Conservation (phyloP, 768 basidiomycete species). For the Amanita rubescens region DNA sequence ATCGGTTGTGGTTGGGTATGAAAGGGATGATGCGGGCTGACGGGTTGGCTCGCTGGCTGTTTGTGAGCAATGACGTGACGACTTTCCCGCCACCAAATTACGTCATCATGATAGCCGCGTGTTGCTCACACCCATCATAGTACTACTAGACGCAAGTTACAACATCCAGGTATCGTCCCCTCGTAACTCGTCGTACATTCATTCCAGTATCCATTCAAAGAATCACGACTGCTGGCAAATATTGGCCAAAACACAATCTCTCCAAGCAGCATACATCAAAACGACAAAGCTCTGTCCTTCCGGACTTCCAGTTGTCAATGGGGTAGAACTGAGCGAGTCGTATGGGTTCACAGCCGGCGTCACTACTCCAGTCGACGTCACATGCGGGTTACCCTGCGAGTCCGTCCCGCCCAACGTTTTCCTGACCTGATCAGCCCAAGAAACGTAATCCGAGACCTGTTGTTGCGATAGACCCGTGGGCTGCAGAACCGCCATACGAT, state of each 20-base stretch:
- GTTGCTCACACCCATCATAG: too few relatives aligned
- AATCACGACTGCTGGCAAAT: too few relatives aligned
- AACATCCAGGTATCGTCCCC: too few relatives aligned
- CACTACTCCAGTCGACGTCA: constrained; percentile 52
- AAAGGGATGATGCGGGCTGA: background rate
- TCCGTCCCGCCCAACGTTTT: constrained; percentile 18
- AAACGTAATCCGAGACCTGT: constrained; percentile 23
- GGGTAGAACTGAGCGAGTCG: constrained; percentile 36
- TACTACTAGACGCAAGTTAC: too few relatives aligned
- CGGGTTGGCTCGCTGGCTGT: background rate
- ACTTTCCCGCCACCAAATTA: constrained; percentile 20
- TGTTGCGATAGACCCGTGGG: constrained; percentile 1
- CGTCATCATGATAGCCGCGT: too few relatives aligned
- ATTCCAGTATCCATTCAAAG: too few relatives aligned
- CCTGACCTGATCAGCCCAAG: constrained; percentile 22
- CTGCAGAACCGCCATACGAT: too few relatives aligned
- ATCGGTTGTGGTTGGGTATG: background rate
- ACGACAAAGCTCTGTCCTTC: constrained; percentile 80
- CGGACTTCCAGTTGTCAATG: constrained; percentile 53
- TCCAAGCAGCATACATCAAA: constrained; percentile 65
- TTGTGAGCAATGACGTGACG: background rate
- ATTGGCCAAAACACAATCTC: constrained; percentile 65
- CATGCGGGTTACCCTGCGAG: constrained; percentile 15
- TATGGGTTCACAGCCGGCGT: constrained; percentile 72
- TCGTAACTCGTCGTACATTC: too few relatives aligned